Percentiles rank a stretch among this genome's conserved stretches.
Conservation (phyloP, 2,329 filamentous ascomycete species). For the Calonectria honghensis region DNA sequence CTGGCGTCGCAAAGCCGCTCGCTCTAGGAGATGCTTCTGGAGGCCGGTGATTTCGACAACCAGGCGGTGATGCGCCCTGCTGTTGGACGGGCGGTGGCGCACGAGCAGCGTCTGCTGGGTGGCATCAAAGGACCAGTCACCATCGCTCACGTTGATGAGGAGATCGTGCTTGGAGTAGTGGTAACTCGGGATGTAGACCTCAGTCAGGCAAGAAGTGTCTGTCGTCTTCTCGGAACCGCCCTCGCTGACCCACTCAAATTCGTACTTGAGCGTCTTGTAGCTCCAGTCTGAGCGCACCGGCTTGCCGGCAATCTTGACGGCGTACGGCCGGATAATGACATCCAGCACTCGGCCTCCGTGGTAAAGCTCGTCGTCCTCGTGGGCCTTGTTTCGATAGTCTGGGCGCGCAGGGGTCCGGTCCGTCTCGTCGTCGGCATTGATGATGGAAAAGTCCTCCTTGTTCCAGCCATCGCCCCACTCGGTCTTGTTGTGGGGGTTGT, state of each 20-base stretch:
- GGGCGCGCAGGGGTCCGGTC: constrained; percentile 52
- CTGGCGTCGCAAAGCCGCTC: constrained; percentile 38
- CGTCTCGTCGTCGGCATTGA: constrained; percentile 59
- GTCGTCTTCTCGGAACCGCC: constrained; percentile 41
- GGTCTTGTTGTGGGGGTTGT: constrained; percentile 62
- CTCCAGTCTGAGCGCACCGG: constrained; percentile 61
- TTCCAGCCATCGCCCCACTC: constrained; percentile 66
- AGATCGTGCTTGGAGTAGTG: constrained; percentile 59
- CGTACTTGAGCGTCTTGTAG: constrained; percentile 58
- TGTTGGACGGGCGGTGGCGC: constrained; percentile 42
- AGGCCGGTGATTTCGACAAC: constrained; percentile 53
- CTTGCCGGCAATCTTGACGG: constrained; percentile 63
- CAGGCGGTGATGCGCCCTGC: constrained; percentile 42
- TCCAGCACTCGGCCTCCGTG: constrained; percentile 62
- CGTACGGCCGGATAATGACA: constrained; percentile 64
- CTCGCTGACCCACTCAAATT: constrained; percentile 58
- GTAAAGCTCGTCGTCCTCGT: constrained; percentile 61
- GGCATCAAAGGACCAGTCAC: constrained; percentile 56
- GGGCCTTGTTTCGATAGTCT: constrained; percentile 59
- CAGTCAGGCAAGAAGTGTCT: constrained; percentile 56
- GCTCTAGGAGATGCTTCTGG: constrained; percentile 48
- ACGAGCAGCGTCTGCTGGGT: constrained; percentile 57
- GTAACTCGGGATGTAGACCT: constrained; percentile 63
- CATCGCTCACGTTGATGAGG: constrained; percentile 54
- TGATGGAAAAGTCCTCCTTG: constrained; percentile 65